A percentile compares a stretch with the other conserved stretches of the same genome.
These are phyloP conservation scores for Stentor roeselii DNA, from an alignment of 73 alveolate species.

Conservation along the genomic window DNA sequence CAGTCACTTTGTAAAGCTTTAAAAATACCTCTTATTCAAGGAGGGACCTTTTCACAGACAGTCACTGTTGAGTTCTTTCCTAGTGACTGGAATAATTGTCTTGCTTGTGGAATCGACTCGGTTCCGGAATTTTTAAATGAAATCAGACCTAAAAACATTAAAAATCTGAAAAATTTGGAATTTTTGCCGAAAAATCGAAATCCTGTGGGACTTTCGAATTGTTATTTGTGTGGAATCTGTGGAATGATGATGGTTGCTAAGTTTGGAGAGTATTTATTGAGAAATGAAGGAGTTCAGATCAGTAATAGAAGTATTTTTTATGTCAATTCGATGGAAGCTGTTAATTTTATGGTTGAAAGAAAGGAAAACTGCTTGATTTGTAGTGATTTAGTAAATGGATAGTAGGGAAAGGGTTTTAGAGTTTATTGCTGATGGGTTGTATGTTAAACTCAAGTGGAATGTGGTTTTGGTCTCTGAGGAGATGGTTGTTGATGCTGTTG, in stretches of 20 bases:
- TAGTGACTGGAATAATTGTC: slow-evolving; percentile 58
- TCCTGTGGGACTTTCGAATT: slow-evolving; percentile 66
- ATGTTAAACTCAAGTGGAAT: neutral
- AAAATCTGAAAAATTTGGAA: slow-evolving; percentile 28
- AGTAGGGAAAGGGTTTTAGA: neutral
- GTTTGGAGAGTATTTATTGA: slow-evolving; percentile 35
- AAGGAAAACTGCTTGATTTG: slow-evolving; percentile 42
- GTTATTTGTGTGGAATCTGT: slow-evolving; percentile 56
- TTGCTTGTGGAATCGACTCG: slow-evolving; percentile 55
- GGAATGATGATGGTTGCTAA: slow-evolving; percentile 59
- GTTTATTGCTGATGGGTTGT: neutral
- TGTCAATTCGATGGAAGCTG: slow-evolving; percentile 47
- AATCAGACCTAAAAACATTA: slow-evolving; percentile 45
- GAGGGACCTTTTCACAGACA: slow-evolving; percentile 69
- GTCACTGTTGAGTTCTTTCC: slow-evolving; percentile 59
- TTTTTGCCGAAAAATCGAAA: slow-evolving; percentile 68
- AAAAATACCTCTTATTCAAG: slow-evolving; percentile 55
- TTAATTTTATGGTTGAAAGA: slow-evolving; percentile 32
- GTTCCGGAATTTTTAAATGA: slow-evolving; percentile 43
- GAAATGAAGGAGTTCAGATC: slow-evolving; percentile 34
- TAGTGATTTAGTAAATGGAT: slow-evolving; percentile 24
- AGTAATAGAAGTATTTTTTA: slow-evolving; percentile 38
- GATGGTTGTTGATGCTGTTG: neutral
- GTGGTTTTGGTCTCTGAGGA: neutral
- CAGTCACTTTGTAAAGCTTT: slow-evolving; percentile 43